phyloP scores from a whole-genome alignment of 495 filamentous ascomycete species.

The Penicillium samsonianum region DNA sequence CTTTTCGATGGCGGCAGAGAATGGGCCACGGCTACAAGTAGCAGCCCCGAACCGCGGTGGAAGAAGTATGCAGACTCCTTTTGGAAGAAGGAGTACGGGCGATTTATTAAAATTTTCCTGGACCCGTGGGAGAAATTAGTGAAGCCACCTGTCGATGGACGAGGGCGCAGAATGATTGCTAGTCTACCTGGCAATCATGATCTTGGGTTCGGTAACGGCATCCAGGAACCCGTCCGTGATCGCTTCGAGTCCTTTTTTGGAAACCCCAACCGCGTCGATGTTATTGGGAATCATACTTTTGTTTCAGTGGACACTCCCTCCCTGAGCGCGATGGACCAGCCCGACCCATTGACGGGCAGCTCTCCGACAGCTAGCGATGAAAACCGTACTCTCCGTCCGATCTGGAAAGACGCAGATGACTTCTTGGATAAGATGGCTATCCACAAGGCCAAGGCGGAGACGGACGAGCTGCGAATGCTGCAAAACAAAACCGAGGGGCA shows the following conservation, averaged over 20 bases:
- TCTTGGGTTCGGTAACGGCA: conserved; percentile 84
- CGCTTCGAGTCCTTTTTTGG: conserved; percentile 90
- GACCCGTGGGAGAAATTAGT: conserved; percentile 58
- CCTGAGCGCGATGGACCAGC: conserved; percentile 68
- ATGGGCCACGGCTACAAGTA: conserved; percentile 72
- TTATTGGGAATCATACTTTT: conserved; percentile 94
- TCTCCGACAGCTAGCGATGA: conserved; percentile 41
- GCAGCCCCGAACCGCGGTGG: conserved; percentile 71
- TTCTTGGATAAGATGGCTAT: conserved; percentile 68
- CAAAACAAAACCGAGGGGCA: conserved; percentile 46
- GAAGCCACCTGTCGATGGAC: conserved; percentile 31
- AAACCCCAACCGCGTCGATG: conserved; percentile 79
- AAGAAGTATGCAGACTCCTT: conserved; percentile 72
- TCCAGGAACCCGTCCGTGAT: conserved; percentile 74
- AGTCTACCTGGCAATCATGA: conserved; percentile 96
- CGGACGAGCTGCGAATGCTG: conserved; percentile 42
- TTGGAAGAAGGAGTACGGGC: conserved; percentile 79
- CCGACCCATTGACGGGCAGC: conserved; percentile 49
- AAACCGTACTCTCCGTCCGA: conserved; percentile 49
- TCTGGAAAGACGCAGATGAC: conserved; percentile 74
- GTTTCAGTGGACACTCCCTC: conserved; percentile 88
- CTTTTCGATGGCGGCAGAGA: conserved; percentile 96
- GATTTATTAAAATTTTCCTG: conserved; percentile 79
- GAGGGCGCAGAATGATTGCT: conserved; percentile 67
- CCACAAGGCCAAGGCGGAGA: conserved; percentile 44